Evolutionary conservation across 495 filamentous ascomycete species (phyloP), one percentile per base, ranked within the genome.

Genomic region (Neurospora sp.): DNA sequence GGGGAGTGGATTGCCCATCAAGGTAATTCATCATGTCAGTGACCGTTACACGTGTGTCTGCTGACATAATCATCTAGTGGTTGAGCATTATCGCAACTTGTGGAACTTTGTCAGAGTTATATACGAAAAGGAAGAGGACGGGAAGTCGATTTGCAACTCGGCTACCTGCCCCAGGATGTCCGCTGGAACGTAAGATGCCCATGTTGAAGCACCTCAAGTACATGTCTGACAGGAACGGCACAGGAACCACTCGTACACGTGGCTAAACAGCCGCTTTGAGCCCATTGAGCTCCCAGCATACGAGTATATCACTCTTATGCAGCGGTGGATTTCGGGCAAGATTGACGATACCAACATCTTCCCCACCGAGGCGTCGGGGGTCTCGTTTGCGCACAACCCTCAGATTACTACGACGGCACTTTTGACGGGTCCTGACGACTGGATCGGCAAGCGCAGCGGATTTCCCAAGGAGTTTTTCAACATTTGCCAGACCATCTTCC

Each of bases 1-100:
- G 94, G 93, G 40, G 94, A 98, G 78, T 98, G 94, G 94, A 83
- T 97, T 73, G 94, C 94, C 71, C 94, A 97, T 82, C 94, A 97
- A 88, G 91, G 94, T 96, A 85, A 82, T 85, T 68, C 3, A 37
- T 35, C 59, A 0, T 4, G 35, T 39, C 12, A 7, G 9, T 4
- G 31, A 61, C 69, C 39, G 10, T 47, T 53, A 45, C 41, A 71
- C 37, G 10, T 47, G 9, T 70, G 16, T 37, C 53, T 38, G 27
- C 40, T 61, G 3, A 68, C 65, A 40, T 72, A 35, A 41, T 20
- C 39, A 77, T 69, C 45, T 81, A 96, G 93, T 94, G 75, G 93
- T 97, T 74, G 94, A 97, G 83, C 93, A 97, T 78, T 95, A 94
- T 78, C 91, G 94, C 65, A 87, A 94, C 70, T 86, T 97, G 14